Evolutionary conservation across 2,329 filamentous ascomycete genomes (phyloP).

Genomic region (Byssothecium circinans): DNA sequence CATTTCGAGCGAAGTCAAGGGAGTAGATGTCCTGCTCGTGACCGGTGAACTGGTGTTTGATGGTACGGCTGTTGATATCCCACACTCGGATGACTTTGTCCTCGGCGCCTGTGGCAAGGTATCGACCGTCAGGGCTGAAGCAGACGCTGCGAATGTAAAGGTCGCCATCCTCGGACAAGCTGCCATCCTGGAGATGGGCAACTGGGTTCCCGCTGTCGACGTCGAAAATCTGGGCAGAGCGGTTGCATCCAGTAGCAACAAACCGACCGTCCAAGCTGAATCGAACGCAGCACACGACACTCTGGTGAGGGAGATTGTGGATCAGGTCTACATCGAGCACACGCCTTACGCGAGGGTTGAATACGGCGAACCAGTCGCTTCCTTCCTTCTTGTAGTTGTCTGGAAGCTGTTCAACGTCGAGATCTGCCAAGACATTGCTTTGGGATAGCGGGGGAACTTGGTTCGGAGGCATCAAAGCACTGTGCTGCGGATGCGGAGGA

Average conservation of each 20-base stretch:
- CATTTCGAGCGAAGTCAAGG: slow-evolving; percentile 90
- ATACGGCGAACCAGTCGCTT: slow-evolving; percentile 93
- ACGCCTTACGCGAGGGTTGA: slow-evolving; percentile 88
- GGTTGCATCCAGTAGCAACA: slow-evolving; percentile 94
- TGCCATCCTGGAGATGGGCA: slow-evolving; percentile 86
- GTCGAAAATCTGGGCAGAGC: slow-evolving; percentile 99
- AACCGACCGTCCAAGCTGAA: slow-evolving; percentile 96
- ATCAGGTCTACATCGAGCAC: slow-evolving; percentile 91
- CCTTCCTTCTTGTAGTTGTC: slow-evolving; percentile 86
- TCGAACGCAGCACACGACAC: slow-evolving; percentile 95
- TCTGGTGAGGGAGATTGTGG: slow-evolving; percentile 90
- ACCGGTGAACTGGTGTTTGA: slow-evolving; percentile 91
- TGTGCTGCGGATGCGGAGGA: slow-evolving; percentile 50
- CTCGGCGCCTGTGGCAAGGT: slow-evolving; percentile 92
- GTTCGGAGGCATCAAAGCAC: slow-evolving; percentile 31
- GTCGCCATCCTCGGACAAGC: slow-evolving; percentile 83
- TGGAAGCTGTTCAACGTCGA: slow-evolving; percentile 83
- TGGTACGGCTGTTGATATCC: slow-evolving; percentile 83
- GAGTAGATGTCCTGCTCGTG: slow-evolving; percentile 99
- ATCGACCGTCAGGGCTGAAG: slow-evolving; percentile 95
- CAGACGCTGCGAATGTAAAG: slow-evolving; percentile 97
- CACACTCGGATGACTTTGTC: slow-evolving; percentile 97
- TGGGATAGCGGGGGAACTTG: slow-evolving; percentile 51
- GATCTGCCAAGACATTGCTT: slow-evolving; percentile 75
- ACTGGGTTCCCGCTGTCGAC: slow-evolving; percentile 85